phyloP scores from a whole-genome alignment of 1,284 basidiomycete species.

The Trichosporon sp. region DNA sequence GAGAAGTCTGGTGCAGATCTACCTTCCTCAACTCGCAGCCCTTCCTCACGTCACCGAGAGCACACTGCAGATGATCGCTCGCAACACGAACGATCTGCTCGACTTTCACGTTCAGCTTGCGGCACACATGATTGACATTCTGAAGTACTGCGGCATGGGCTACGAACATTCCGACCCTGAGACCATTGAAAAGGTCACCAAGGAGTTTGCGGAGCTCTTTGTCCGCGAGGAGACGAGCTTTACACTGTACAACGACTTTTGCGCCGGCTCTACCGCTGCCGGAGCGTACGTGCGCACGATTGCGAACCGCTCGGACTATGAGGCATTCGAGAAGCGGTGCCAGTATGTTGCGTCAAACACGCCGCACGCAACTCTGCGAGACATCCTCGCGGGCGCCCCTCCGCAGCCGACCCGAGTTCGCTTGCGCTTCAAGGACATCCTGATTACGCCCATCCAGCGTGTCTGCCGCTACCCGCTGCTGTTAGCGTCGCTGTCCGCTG shows the following conservation, averaged over 20 bases:
- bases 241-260: conserved; percentile 72
- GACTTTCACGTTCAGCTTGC: conserved; percentile 64
- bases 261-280: conserved; percentile 74
- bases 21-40: conserved; percentile 49
- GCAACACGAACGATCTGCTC: conserved; percentile 70
- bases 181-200: conserved; percentile 53
- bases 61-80: conserved; percentile 52
- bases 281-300: conserved; percentile 63
- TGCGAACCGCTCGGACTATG: conserved; percentile 62
- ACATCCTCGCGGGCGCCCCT: conserved; percentile 34
- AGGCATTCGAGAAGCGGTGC: conserved; percentile 71
- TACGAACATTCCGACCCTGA: conserved; percentile 29
- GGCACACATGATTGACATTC: conserved; percentile 52
- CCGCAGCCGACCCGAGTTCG: conserved; percentile 28
- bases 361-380: conserved; percentile 31
- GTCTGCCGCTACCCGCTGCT: conserved; percentile 88
- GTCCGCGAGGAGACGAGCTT: conserved; percentile 66
- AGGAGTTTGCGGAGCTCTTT: conserved; percentile 59
- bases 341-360: conserved; percentile 51
- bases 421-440: conserved; percentile 64
- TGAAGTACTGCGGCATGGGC: conserved; percentile 54
- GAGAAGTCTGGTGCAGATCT: conserved; percentile 60
- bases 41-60: conserved; percentile 42
- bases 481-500: conserved; percentile 61
- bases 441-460: conserved; percentile 83